Conservation (phyloP, 2,329 filamentous ascomycete genomes). For the Saccharata proteae region DNA sequence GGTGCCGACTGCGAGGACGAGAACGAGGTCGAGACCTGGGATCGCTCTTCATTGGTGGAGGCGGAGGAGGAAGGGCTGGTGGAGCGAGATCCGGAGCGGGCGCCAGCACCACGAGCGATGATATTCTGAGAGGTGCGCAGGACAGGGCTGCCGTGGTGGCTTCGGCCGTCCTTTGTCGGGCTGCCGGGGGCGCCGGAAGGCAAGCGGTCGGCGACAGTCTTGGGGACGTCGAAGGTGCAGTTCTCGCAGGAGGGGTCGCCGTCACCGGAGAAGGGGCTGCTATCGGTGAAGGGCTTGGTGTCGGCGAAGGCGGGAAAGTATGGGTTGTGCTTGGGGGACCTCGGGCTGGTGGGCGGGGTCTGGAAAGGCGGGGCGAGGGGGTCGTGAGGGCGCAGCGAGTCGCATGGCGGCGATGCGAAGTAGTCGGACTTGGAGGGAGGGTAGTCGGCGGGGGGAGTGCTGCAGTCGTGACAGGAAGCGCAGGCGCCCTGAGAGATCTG, state of each 20-base stretch:
- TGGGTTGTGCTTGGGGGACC: conserved; percentile 32
- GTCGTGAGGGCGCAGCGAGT: conserved; percentile 13
- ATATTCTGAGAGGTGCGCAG: conserved; percentile 42
- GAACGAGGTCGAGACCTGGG: conserved; percentile 22
- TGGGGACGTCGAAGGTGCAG: conserved; percentile 43
- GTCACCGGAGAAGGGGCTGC: conserved; percentile 22
- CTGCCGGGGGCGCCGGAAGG: conserved; percentile 42
- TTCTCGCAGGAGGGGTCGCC: conserved; percentile 44
- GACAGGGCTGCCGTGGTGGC: conserved; percentile 41
- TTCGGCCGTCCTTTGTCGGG: conserved; percentile 35
- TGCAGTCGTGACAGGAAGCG: conserved; percentile 38
- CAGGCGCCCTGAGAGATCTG: conserved; percentile 45
- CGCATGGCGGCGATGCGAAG: conserved; percentile 16
- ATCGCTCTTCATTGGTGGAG: conserved; percentile 28
- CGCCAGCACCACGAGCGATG: conserved; percentile 32
- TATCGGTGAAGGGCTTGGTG: conserved; percentile 16
- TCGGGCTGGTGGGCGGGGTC: conserved; percentile 29
- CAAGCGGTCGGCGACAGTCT: conserved; percentile 40
- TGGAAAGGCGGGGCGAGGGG: conserved; percentile 26
- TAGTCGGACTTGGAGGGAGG: conserved; percentile 21
- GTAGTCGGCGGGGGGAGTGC: conserved; percentile 28
- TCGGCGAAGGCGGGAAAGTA: conserved; percentile 33
- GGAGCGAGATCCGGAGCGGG: conserved; percentile 12
- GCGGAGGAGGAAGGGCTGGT: conserved; percentile 17
- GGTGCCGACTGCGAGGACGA: conserved; percentile 15